Evolutionary conservation across 2,329 filamentous ascomycete species (phyloP).

Genomic region (Arthroderma uncinatum): DNA sequence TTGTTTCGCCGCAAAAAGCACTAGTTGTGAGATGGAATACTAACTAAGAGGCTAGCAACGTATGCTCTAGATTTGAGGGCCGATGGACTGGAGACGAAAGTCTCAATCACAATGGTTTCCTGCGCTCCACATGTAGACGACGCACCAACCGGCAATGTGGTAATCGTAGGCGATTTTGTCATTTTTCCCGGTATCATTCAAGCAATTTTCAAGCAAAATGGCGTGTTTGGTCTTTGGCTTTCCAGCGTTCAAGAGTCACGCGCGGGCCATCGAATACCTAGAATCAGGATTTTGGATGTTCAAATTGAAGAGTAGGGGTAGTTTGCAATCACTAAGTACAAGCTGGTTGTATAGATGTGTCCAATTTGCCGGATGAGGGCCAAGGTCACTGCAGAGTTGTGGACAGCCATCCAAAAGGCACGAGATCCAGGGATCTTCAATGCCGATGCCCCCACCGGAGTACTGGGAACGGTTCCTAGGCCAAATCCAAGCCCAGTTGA

Average conservation of each 20-base stretch:
- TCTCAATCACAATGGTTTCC: too few relatives aligned
- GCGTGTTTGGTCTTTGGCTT: neutral
- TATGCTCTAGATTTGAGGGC: neutral
- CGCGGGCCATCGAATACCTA: neutral
- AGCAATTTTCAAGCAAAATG: too few relatives aligned
- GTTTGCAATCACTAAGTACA: conserved; percentile 5
- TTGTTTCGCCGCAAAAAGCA: conserved; percentile 5
- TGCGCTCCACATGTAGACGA: too few relatives aligned
- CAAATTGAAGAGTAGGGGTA: conserved; percentile 11
- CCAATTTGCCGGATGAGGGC: conserved; percentile 9
- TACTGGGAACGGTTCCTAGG: neutral
- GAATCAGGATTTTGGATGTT: conserved; percentile 5
- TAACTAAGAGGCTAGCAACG: neutral
- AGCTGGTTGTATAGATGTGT: neutral
- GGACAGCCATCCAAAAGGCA: conserved; percentile 12
- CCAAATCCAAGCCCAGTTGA: conserved; percentile 1
- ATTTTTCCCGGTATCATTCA: too few relatives aligned
- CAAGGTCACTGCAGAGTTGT: neutral
- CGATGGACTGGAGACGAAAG: neutral
- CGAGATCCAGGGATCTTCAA: neutral
- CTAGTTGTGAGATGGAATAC: neutral
- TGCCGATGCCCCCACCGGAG: neutral
- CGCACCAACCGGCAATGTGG: too few relatives aligned
- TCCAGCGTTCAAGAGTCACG: neutral
- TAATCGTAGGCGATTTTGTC: too few relatives aligned